Evolutionary conservation across 768 basidiomycete species (phyloP).

Genomic region (Multifurca ochricompacta): DNA sequence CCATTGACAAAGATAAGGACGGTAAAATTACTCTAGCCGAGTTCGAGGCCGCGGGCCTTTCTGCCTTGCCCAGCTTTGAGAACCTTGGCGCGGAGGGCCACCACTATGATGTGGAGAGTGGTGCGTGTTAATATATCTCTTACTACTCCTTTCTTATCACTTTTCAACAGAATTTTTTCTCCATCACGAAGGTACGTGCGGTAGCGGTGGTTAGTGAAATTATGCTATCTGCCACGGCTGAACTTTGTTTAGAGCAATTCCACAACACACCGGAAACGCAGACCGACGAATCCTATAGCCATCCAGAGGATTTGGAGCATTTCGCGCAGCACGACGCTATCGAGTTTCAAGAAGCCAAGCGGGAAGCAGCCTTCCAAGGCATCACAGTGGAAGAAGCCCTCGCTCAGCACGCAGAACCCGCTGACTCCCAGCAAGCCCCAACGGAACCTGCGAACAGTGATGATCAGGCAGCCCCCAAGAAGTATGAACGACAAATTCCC

Average conservation of each 20-base stretch:
- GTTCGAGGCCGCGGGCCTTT: slow-evolving; percentile 61
- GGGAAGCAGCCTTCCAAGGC: slow-evolving; percentile 80
- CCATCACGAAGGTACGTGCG: slow-evolving; percentile 82
- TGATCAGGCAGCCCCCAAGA: slow-evolving; percentile 30
- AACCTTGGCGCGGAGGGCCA: slow-evolving; percentile 84
- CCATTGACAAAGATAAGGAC: slow-evolving; percentile 70
- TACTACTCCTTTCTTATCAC: not conserved
- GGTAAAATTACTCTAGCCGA: slow-evolving; percentile 63
- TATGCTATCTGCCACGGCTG: not conserved
- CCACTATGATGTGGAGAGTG: slow-evolving; percentile 88
- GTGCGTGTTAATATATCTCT: slow-evolving; percentile 49
- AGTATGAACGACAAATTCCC: slow-evolving; percentile 42
- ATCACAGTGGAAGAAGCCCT: slow-evolving; percentile 68
- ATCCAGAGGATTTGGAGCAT: slow-evolving; percentile 91
- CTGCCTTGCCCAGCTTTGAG: slow-evolving; percentile 77
- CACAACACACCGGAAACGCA: slow-evolving; percentile 97
- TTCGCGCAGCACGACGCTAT: slow-evolving; percentile 85
- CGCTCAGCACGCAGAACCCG: slow-evolving; percentile 33
- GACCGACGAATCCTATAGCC: slow-evolving; percentile 88
- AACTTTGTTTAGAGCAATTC: slow-evolving; percentile 58
- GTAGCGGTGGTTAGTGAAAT: not conserved
- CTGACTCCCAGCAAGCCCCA: slow-evolving; percentile 1
- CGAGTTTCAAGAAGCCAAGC: slow-evolving; percentile 74
- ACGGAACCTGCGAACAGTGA: not conserved
- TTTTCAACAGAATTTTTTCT: slow-evolving; percentile 71